Evolutionary conservation across 768 basidiomycete genomes (phyloP), one percentile per base, ranked within the genome.

Genomic region (Rhizopogon vulgaris): DNA sequence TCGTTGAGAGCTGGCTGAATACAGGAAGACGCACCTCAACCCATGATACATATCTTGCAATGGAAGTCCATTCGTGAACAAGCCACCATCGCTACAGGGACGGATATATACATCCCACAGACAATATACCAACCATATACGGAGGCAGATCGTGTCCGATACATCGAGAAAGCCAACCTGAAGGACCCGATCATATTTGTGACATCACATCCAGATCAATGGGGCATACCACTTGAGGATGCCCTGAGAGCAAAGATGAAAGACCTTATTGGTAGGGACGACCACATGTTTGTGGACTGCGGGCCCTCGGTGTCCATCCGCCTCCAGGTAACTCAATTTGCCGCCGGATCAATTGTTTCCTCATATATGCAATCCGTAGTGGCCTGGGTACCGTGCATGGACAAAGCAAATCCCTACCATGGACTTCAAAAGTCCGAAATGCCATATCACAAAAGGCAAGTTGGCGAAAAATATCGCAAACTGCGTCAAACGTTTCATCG

Each of bases 241-340:
- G 85, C 83, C 8, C 60, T 87, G 51, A 82, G 74, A 62, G 79
- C 77, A 52, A 77, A 75, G 48, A 79, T 84, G 41, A 75, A 74
- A 60, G 70, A 76, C 38, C 72, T 90, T 30, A 63, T 63, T 17
- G 71, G 75, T 53, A 80, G 80, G 28, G 85, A 87, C 38, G 79
- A 84, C 54, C 71, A 71, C 4, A 85, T 90, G 62, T 89, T 90
- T 56, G 72, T 78, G 58, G 74, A 81, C 4, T 80, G 87, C 39
- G 88, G 88, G 3, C 87, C 87, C 7, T 88, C 86, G 38, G 84
- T 90, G 34, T 90, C 87, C 2, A 85, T 90, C 53, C 79, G 87
- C 28, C 71, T 90, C 24, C 85, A 87, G 75, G 87, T 83, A 58
- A 59, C 78, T 56, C 39, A 38, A 22, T 47, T 42, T 30, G 30